Evolutionary conservation across 75 land plant genomes (phyloP).

Genomic region (Cupressus sempervirens): DNA sequence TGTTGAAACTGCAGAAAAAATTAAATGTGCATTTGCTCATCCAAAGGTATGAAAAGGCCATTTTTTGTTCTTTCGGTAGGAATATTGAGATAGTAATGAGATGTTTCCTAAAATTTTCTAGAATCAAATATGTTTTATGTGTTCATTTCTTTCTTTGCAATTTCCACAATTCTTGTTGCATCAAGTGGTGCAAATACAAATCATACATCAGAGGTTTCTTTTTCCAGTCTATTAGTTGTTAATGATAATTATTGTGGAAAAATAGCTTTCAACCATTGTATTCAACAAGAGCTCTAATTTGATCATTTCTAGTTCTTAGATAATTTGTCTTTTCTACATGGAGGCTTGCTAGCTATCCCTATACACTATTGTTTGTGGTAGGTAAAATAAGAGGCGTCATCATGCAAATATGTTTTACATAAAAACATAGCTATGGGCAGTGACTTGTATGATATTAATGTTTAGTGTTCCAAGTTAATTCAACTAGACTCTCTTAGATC

Average conservation of each 20-base stretch:
- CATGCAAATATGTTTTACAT: not conserved
- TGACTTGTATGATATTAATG: not conserved
- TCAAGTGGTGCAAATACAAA: not conserved
- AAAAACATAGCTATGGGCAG: not conserved
- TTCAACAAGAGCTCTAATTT: no score
- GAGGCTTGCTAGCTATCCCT: no score
- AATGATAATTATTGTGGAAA: no score
- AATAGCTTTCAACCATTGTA: no score
- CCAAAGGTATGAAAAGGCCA: slow-evolving; percentile 60
- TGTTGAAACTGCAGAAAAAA: slow-evolving; percentile 45
- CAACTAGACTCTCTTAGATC: no score
- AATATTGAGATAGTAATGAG: not conserved
- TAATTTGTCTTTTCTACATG: no score
- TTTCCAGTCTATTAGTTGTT: no score
- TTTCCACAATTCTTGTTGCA: not conserved
- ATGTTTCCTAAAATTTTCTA: not conserved
- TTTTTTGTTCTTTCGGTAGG: not conserved
- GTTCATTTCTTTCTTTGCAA: not conserved
- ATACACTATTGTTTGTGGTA: no score
- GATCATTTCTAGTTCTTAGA: no score
- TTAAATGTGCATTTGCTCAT: slow-evolving; percentile 57
- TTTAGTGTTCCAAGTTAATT: no score
- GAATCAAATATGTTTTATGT: no score
- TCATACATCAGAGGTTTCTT: no score
- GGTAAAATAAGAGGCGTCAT: not conserved